Base-by-base conservation (phyloP, 1,139 yeast genomes). In the Scheffersomyces segobiensis region DNA sequence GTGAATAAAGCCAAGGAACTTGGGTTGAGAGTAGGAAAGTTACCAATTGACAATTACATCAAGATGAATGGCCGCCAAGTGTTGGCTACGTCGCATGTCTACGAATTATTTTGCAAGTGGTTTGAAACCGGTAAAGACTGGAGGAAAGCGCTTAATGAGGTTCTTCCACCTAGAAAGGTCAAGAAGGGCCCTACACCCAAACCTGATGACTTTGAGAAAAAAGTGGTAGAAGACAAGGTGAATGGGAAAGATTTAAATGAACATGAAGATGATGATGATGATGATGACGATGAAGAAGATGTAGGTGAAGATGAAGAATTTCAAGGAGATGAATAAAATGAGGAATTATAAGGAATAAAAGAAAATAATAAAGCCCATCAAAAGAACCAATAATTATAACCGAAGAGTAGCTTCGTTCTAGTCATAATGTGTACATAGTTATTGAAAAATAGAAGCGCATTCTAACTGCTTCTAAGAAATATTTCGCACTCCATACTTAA, bases 41-140 rank as follows among this genome's bases (percentile, higher is more conserved):
- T 95, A 58, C 99, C 99, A 3, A 92, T 95, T 60, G 97, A 88
- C 59, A 91, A 93, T 73, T 92, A 82, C 68, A 90, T 95, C 60
- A 84, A 88, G 66, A 75, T 95, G 59, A 87, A 91, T 60, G 97
- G 98, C 1, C 83, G 98, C 64, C 87, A 87, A 63, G 98, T 95
- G 1, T 78, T 95, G 61, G 96, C 99, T 1, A 93, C 98, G 0
- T 90, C 96, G 50, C 99, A 95, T 70, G 99, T 95, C 19, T 89
- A 91, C 62, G 97, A 95, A 72, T 77, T 95, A 62, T 79, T 93
- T 75, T 81, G 95, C 58, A 86, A 87, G 70, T 93, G 96, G 91
- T 82, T 87, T 62, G 97, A 92, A 67, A 62, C 60, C 49, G 76
- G 77, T 49, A 81, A 80, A 61, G 91, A 91, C 72, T 95, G 99